Conservation (phyloP, 78 protist genomes). For the Isochrysis galbana region DNA sequence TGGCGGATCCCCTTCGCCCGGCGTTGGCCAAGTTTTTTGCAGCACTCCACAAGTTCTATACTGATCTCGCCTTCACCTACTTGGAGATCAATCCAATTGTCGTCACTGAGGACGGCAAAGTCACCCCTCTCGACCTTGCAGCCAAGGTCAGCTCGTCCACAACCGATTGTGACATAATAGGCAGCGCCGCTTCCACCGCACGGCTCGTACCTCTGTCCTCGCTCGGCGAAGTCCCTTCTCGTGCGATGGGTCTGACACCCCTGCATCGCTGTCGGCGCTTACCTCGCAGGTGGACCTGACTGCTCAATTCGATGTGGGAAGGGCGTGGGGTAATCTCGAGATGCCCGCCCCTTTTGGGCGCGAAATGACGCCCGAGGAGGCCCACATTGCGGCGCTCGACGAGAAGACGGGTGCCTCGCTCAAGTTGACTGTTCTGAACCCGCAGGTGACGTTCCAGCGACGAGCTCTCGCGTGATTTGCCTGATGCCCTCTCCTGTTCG, state of each 20-base stretch:
- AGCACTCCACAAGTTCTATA: slow-evolving; percentile 33
- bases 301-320: slow-evolving; percentile 14
- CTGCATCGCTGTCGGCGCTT: too few relatives aligned
- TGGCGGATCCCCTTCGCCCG: neutral
- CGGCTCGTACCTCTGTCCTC: too few relatives aligned
- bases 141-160: neutral
- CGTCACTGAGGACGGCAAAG: slow-evolving; percentile 28
- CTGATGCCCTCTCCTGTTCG: too few relatives aligned
- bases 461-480: too few relatives aligned
- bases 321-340: slow-evolving; percentile 57
- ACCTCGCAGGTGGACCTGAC: neutral
- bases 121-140: neutral
- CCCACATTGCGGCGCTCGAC: slow-evolving; percentile 62
- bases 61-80: slow-evolving; percentile 63
- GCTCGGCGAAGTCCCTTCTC: too few relatives aligned
- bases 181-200: neutral
- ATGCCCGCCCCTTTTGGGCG: slow-evolving; percentile 86
- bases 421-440: too few relatives aligned
- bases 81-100: slow-evolving; percentile 82
- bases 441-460: too few relatives aligned
- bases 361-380: slow-evolving; percentile 66
- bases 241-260: too few relatives aligned
- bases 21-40: neutral
- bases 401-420: slow-evolving; percentile 2
- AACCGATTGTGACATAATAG: neutral